A percentile compares a stretch with the other conserved stretches of the same genome.
Evolutionary conservation across 2,329 filamentous ascomycete genomes (phyloP).

Genomic region (Colletotrichum tofieldiae): DNA sequence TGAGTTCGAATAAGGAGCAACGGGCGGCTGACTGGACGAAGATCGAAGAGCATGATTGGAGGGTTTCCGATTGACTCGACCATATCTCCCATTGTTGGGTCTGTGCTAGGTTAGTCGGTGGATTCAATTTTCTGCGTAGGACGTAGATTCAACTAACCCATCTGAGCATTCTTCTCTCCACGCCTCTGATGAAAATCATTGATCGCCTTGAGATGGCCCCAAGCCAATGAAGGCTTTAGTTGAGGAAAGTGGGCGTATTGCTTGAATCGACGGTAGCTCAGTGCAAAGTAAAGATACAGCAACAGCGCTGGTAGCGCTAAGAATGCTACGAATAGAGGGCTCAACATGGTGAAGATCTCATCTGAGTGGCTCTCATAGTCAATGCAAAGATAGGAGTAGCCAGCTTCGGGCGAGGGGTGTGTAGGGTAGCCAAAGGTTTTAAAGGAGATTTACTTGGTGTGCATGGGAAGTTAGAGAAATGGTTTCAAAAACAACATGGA

Average conservation of each 20-base stretch:
- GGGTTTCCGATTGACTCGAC: constrained; percentile 51
- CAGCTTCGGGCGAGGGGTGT: too few species aligned
- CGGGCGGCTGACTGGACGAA: constrained; percentile 53
- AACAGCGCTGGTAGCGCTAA: constrained; percentile 25
- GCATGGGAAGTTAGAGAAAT: neutral
- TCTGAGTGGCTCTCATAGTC: too few species aligned
- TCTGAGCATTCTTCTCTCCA: constrained; percentile 9
- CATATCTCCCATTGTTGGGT: constrained; percentile 49
- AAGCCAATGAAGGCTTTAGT: constrained; percentile 35
- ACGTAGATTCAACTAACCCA: constrained; percentile 11
- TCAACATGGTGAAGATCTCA: constrained; percentile 15
- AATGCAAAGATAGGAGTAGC: neutral
- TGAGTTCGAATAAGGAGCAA: constrained; percentile 53
- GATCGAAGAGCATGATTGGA: constrained; percentile 53
- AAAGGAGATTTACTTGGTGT: neutral
- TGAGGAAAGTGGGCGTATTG: constrained; percentile 37
- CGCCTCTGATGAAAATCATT: constrained; percentile 19
- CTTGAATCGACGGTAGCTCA: constrained; percentile 38
- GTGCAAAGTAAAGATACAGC: constrained; percentile 25
- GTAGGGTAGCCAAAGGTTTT: neutral
- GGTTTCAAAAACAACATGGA: constrained; percentile 29
- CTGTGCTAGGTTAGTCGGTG: constrained; percentile 25
- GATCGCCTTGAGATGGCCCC: constrained; percentile 38
- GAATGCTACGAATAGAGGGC: constrained; percentile 8
- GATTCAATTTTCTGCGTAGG: neutral